phyloP scores from a whole-genome alignment of 2,329 filamentous ascomycete species.

The Penicillium paneum region DNA sequence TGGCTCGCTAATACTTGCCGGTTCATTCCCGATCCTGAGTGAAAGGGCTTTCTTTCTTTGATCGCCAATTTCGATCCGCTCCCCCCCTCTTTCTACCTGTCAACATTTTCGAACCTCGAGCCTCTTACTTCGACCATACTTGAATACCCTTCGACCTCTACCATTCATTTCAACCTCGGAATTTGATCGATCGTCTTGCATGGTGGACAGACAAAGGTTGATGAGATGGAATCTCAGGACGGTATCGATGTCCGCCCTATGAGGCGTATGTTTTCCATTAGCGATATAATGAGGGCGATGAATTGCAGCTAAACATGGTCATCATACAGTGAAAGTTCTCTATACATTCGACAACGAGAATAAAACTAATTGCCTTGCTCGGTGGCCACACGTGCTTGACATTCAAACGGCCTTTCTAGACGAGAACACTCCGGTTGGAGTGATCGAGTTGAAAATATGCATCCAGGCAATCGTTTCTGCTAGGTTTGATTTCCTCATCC shows the following conservation, averaged over 20 bases:
- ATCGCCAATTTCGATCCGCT: conserved; percentile 2
- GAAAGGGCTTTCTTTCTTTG: conserved; percentile 10
- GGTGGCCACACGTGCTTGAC: conserved; percentile 73
- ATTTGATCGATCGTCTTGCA: conserved; percentile 19
- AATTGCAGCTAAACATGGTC: conserved; percentile 15
- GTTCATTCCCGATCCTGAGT: conserved; percentile 8
- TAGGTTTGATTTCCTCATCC: conserved; percentile 44
- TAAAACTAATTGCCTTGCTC: conserved; percentile 84
- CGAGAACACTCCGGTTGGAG: conserved; percentile 74
- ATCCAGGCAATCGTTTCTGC: conserved; percentile 73
- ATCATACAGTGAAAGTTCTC: conserved; percentile 76
- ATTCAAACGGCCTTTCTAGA: conserved; percentile 80
- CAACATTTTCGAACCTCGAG: not conserved
- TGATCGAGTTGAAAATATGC: conserved; percentile 83
- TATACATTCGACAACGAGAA: conserved; percentile 92
- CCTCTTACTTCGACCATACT: not conserved
- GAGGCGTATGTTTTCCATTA: conserved; percentile 57
- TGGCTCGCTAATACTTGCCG: conserved; percentile 3
- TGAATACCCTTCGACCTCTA: conserved; percentile 1
- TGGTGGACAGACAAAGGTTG: conserved; percentile 28
- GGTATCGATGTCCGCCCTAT: conserved; percentile 62
- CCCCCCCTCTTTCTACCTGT: not conserved
- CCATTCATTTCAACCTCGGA: not conserved
- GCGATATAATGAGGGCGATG: not conserved
- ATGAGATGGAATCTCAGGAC: conserved; percentile 45